Evolutionary conservation across 768 basidiomycete species (phyloP).

Genomic region (Podaxis sp.): DNA sequence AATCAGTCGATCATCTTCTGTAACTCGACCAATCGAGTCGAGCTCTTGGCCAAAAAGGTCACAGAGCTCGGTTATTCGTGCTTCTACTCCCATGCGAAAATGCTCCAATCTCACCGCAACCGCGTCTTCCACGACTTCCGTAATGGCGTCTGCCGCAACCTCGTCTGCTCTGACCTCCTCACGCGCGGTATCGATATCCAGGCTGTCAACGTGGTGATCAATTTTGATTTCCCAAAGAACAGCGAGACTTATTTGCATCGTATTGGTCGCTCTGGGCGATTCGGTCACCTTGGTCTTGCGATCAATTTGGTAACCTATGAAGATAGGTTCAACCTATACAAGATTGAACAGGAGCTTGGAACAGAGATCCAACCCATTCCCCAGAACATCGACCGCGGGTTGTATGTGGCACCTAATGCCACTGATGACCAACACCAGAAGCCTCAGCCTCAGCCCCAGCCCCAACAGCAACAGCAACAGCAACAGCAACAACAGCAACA

Average conservation of each 20-base stretch:
- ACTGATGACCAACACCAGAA: conserved; percentile 43
- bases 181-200: conserved; percentile 99
- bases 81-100: conserved; percentile 99
- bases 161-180: conserved; percentile 96
- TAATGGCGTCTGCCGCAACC: conserved; percentile 96
- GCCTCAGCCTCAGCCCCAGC: conserved; percentile 24
- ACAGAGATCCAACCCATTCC: conserved; percentile 98
- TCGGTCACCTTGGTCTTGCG: conserved; percentile 94
- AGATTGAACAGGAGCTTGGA: conserved; percentile 97
- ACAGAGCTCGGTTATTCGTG: conserved; percentile 99
- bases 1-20: conserved; percentile 99
- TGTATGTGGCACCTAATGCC: conserved; percentile 86
- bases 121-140: conserved; percentile 99
- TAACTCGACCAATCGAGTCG: conserved; percentile 99
- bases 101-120: conserved; percentile 98
- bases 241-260: conserved; percentile 98
- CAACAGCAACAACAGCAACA: conserved; percentile 27
- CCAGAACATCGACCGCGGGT: conserved; percentile 81
- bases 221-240: conserved; percentile 99
- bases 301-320: conserved; percentile 99
- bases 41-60: conserved; percentile 98
- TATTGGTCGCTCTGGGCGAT: conserved; percentile 96
- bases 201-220: conserved; percentile 99
- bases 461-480: conserved; percentile 10
- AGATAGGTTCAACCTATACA: conserved; percentile 96